A percentile compares a stretch with the other conserved stretches of the same genome.
Evolutionary conservation across 306 rosid species (phyloP).

Genomic region (Fragaria nilgerrensis): DNA sequence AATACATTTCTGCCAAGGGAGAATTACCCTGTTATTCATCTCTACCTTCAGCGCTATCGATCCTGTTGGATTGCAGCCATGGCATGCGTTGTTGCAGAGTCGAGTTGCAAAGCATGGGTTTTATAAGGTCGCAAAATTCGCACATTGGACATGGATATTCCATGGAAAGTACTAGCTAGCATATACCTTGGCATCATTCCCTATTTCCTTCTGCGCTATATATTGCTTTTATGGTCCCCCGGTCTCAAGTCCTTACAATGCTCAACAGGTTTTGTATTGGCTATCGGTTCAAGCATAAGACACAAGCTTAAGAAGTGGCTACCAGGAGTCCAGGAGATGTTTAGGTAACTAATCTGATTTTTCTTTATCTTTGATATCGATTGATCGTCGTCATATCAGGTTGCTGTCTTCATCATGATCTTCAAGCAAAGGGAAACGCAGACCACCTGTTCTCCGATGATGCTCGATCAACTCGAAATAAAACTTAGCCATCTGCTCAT

Average conservation of each 20-base stretch:
- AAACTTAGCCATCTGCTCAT: not conserved
- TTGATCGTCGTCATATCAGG: not conserved
- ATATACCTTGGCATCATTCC: conserved; percentile 37
- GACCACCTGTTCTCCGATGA: conserved; percentile 14
- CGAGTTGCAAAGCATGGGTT: conserved; percentile 1
- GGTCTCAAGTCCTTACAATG: not conserved
- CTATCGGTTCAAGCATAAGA: not conserved
- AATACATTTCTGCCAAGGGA: conserved; percentile 55
- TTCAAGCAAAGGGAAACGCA: not conserved
- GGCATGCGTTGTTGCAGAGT: conserved; percentile 1
- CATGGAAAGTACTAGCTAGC: not conserved
- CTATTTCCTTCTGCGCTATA: not conserved
- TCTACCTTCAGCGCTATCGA: conserved; percentile 30
- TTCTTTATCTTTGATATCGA: not conserved
- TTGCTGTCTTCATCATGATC: conserved; percentile 13
- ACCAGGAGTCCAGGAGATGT: not conserved
- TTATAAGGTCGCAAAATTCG: conserved; percentile 25
- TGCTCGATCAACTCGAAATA: not conserved
- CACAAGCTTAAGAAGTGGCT: not conserved
- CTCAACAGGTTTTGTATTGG: not conserved
- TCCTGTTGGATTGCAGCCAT: not conserved
- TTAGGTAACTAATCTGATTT: not conserved
- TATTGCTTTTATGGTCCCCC: conserved; percentile 31
- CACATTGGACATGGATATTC: conserved; percentile 34
- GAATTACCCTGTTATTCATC: conserved; percentile 67